Percentiles rank a stretch among this genome's conserved stretches.
Conservation (phyloP, 345 rosid species). For the Stellera chamaejasme region DNA sequence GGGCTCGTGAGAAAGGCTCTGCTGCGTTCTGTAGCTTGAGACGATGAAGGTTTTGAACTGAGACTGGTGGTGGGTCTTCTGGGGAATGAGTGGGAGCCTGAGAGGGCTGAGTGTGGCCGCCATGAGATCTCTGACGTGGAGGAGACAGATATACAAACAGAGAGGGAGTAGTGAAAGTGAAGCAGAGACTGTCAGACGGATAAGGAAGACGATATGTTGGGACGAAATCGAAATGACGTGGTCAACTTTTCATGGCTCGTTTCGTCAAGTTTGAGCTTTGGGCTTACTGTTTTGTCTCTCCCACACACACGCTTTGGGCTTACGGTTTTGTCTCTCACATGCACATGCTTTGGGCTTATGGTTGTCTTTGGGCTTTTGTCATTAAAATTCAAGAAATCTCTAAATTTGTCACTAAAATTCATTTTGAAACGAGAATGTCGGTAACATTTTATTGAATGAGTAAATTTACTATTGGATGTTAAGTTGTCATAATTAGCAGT, state of each 20-base stretch:
- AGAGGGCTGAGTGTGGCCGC: constrained; percentile 64
- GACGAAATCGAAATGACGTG: no score
- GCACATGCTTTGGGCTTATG: no score
- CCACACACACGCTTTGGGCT: no score
- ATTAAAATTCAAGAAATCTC: no score
- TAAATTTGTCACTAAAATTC: no score
- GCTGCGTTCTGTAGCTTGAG: constrained; percentile 12
- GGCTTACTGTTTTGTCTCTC: no score
- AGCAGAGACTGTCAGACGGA: neutral
- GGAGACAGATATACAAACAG: neutral
- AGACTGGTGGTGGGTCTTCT: constrained; percentile 6
- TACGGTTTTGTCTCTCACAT: no score
- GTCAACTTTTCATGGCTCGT: neutral
- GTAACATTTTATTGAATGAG: no score
- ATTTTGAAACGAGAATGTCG: no score
- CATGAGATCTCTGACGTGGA: constrained; percentile 27
- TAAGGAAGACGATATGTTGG: constrained; percentile 5
- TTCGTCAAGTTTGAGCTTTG: neutral
- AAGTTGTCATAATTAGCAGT: no score
- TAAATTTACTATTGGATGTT: no score
- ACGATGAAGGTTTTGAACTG: constrained; percentile 12
- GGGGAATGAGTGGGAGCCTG: constrained; percentile 27
- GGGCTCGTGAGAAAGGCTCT: constrained; percentile 5
- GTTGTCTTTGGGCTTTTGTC: no score
- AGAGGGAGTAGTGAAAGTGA: neutral